phyloP scores from a whole-genome alignment of 192 early-diverging fungal genomes.

The Endogone sp. region DNA sequence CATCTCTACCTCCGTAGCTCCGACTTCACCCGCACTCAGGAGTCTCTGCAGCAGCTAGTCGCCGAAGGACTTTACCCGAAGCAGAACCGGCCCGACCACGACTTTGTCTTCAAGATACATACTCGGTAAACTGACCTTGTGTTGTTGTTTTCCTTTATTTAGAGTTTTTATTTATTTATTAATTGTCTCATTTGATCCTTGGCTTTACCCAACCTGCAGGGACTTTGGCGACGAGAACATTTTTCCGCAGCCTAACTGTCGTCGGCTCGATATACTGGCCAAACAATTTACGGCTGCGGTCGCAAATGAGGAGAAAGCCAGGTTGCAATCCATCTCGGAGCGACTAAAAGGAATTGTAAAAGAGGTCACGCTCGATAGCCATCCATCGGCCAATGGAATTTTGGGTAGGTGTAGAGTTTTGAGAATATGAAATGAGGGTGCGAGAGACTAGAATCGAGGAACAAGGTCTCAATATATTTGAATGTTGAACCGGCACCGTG shows the following conservation, averaged over 20 bases:
- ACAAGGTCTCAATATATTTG: no score
- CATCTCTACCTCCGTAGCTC: constrained; percentile 25
- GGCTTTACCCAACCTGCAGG: no score
- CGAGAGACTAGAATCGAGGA: no score
- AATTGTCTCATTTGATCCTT: background rate
- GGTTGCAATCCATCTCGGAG: constrained; percentile 14
- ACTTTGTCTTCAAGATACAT: constrained; percentile 19
- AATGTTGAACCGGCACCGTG: no score
- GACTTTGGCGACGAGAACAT: constrained; percentile 27
- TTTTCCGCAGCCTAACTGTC: constrained; percentile 31
- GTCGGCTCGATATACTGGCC: constrained; percentile 15
- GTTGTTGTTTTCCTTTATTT: background rate
- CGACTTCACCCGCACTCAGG: constrained; percentile 29
- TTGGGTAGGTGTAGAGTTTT: constrained; percentile 13
- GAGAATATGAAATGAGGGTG: background rate
- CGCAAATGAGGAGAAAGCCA: constrained; percentile 10
- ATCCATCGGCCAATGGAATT: constrained; percentile 36
- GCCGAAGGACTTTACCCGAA: constrained; percentile 31
- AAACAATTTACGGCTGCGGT: constrained; percentile 23
- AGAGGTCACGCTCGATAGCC: constrained; percentile 22
- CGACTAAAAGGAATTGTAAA: constrained; percentile 22
- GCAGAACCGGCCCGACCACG: constrained; percentile 6
- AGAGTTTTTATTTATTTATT: background rate
- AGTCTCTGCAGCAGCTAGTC: constrained; percentile 35
- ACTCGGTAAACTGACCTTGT: constrained; percentile 19